Evolutionary conservation across 1,139 yeast species (phyloP), one percentile per base, ranked within the genome.

Genomic region (Lodderomyces oxycetoniae): DNA sequence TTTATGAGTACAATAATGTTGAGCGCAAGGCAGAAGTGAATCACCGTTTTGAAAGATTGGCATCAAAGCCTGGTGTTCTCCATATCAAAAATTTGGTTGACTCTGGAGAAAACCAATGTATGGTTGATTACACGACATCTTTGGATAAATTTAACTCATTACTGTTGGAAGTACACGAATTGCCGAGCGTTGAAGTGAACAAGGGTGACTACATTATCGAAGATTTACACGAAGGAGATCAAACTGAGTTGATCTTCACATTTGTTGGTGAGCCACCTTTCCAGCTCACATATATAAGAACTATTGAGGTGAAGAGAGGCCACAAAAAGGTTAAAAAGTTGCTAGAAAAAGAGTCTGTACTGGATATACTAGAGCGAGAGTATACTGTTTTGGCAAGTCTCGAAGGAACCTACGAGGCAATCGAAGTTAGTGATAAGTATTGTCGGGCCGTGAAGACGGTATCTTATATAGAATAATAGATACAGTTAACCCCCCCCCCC

Each of bases 371-470:
- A 60, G 80, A 74, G 3, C 60, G 77, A 49, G 86, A 80, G 47
- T 78, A 86, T 52, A 70, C 77, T 32, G 80, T 85, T 4, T 64
- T 71, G 50, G 91, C 95, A 1, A 84, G 87, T 46, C 65, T 86
- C 46, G 96, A 89, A 53, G 99, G 99, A 30, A 83, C 88, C 3
- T 91, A 93, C 52, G 96, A 89, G 55, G 96, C 96, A 6, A 74
- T 86, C 28, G 88, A 84, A 49, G 77, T 91, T 9, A 75, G 77
- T 37, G 99, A 91, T 60, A 82, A 82, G 12, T 83, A 64, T 56
- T 91, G 98, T 66, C 65, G 62, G 21, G 84, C 82, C 3, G 59
- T 57, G 37, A 70, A 32, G 30, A 31, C 31, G 11, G 34, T 43
- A 10, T 27, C 36, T 27, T 43, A 43, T 26, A 30, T 43, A 41